Percentiles rank a stretch among this genome's conserved stretches.
phyloP scores from a whole-genome alignment of 2,329 filamentous ascomycete genomes.

The Stenocarpella maydis region DNA sequence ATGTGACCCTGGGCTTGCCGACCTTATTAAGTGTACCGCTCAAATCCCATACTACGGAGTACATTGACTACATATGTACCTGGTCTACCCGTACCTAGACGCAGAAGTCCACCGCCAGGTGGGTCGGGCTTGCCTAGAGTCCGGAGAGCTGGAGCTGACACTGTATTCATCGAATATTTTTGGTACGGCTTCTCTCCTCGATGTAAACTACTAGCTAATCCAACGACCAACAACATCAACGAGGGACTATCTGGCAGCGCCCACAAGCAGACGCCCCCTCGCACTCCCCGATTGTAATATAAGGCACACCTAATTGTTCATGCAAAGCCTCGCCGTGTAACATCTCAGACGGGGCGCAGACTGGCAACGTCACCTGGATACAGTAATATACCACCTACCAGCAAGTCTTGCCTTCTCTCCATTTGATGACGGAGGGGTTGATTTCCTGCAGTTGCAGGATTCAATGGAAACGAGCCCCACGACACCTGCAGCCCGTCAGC shows the following conservation, averaged over 20 bases:
- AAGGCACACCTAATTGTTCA: not conserved
- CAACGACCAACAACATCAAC: not conserved
- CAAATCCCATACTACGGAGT: conserved; percentile 15
- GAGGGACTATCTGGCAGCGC: not conserved
- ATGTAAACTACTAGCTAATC: not conserved
- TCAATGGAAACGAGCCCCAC: conserved; percentile 22
- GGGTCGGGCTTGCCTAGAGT: conserved; percentile 13
- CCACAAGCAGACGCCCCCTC: not conserved
- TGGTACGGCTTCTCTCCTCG: conserved; percentile 3
- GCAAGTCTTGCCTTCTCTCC: not conserved
- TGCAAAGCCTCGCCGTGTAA: not conserved
- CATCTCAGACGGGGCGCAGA: not conserved
- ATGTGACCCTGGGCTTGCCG: not conserved
- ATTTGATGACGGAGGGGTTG: conserved; percentile 1
- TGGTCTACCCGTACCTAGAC: not conserved
- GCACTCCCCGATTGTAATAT: not conserved
- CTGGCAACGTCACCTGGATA: not conserved
- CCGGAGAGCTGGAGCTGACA: conserved; percentile 19
- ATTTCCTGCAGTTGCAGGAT: conserved; percentile 21
- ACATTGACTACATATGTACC: too few species aligned
- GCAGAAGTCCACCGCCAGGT: not conserved
- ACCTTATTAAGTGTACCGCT: conserved; percentile 20
- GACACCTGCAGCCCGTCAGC: conserved; percentile 23
- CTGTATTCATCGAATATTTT: not conserved
- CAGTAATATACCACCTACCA: too few species aligned